phyloP scores from a whole-genome alignment of 345 rosid genomes.

The Lagerstroemia speciosa region DNA sequence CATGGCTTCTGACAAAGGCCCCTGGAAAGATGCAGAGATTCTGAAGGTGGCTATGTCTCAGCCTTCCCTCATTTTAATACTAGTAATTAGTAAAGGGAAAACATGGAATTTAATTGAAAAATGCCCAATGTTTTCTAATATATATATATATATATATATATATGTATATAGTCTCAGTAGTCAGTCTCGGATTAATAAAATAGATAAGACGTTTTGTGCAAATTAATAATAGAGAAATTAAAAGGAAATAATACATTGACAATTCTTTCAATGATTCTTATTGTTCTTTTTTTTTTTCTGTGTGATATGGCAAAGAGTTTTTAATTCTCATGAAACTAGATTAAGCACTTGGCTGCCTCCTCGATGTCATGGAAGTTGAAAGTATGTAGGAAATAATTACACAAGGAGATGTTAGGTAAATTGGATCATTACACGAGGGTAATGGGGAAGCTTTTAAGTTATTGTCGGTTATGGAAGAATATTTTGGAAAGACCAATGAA shows the following conservation, averaged over 20 bases:
- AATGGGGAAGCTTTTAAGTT: no score
- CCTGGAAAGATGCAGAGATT: constrained; percentile 71
- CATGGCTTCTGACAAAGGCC: constrained; percentile 89
- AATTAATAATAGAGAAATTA: neutral
- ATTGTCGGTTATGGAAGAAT: no score
- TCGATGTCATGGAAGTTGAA: constrained; percentile 43
- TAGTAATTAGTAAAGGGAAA: neutral
- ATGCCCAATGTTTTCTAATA: no score
- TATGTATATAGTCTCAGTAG: no score
- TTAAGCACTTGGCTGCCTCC: constrained; percentile 31
- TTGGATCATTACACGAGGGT: no score
- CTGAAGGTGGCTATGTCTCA: constrained; percentile 41
- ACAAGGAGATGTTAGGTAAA: no score
- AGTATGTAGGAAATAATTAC: no score
- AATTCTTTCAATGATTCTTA: neutral
- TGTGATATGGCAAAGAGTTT: no score
- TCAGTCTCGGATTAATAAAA: no score
- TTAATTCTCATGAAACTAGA: constrained; percentile 37
- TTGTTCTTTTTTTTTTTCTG: neutral
- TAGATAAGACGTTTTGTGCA: neutral
- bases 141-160: no score
- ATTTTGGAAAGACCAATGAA: no score
- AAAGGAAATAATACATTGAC: neutral
- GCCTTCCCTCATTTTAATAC: neutral
- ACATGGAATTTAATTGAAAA: neutral